Percentiles rank a stretch among this genome's conserved stretches.
phyloP scores from a whole-genome alignment of 192 early-diverging fungal genomes.

The Allomyces macrogynus region DNA sequence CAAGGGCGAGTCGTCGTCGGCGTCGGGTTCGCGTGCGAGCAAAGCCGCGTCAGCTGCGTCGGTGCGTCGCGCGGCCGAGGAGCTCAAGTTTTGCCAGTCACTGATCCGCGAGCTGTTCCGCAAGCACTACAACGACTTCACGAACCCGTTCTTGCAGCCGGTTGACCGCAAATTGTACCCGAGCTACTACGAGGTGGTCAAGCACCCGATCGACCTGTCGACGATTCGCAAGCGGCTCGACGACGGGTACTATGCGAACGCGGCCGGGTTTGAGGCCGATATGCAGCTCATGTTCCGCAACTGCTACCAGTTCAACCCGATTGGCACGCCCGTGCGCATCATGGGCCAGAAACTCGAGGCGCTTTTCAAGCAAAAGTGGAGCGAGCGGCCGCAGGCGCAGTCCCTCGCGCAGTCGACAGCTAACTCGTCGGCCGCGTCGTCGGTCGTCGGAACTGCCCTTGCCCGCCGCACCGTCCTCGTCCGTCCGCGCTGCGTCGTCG shows the following conservation, averaged over 20 bases:
- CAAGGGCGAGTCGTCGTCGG: not conserved
- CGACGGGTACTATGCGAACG: constrained; percentile 25
- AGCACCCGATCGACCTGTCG: constrained; percentile 71
- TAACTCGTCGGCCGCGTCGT: constrained; percentile 12
- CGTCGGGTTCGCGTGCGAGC: not conserved
- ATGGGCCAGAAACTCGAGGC: constrained; percentile 50
- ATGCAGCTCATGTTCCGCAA: constrained; percentile 63
- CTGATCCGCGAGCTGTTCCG: constrained; percentile 47
- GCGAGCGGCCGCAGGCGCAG: constrained; percentile 13
- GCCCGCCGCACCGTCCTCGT: constrained; percentile 9
- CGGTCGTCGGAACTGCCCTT: constrained; percentile 9
- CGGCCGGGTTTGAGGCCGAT: constrained; percentile 55
- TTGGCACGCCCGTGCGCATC: constrained; percentile 41
- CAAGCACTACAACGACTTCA: constrained; percentile 40
- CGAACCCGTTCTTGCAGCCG: constrained; percentile 55
- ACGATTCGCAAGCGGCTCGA: constrained; percentile 57
- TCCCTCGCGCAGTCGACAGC: constrained; percentile 18
- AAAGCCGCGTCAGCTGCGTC: too few relatives aligned
- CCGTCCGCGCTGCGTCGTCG: constrained; percentile 10
- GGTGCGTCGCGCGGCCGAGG: constrained; percentile 20
- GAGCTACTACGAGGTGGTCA: constrained; percentile 64
- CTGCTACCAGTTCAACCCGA: constrained; percentile 63
- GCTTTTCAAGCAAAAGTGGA: constrained; percentile 63
- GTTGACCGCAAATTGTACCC: constrained; percentile 71
- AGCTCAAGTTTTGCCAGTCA: constrained; percentile 39